Conservation (phyloP, 2,329 filamentous ascomycete species). For the Pyricularia pennisetigena region DNA sequence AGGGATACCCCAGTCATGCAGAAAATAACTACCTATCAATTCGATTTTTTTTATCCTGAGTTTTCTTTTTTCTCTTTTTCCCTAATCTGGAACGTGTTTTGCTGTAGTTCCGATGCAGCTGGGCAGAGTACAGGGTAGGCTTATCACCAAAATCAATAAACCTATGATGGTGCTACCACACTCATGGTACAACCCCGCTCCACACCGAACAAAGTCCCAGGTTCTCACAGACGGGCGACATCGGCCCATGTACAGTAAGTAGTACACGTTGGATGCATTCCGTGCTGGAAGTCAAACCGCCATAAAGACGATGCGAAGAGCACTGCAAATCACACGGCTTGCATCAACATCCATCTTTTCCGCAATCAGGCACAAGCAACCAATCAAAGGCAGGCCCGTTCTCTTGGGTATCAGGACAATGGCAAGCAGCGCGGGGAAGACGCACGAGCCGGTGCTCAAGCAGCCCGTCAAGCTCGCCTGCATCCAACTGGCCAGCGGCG, state of each 20-base stretch:
- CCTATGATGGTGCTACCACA: background rate
- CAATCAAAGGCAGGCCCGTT: background rate
- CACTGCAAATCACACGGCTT: background rate
- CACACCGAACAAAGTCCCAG: background rate
- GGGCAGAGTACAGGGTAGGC: background rate
- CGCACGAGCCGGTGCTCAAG: conserved; percentile 44
- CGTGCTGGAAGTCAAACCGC: background rate
- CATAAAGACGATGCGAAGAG: background rate
- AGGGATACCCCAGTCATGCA: background rate
- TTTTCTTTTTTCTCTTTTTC: background rate
- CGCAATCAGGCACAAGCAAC: background rate
- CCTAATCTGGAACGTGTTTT: background rate
- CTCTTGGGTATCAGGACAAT: background rate
- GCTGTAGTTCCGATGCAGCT: background rate
- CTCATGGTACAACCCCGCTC: background rate
- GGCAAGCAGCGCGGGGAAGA: background rate
- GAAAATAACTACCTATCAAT: background rate
- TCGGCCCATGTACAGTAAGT: background rate
- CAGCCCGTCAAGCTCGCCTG: conserved; percentile 71
- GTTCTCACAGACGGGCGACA: background rate
- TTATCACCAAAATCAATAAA: background rate
- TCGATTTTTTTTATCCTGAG: background rate
- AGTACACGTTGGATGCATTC: background rate
- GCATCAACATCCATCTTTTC: background rate
- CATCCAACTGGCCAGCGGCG: conserved; percentile 69